Base-by-base conservation (phyloP, 257 asterid genomes). In the Ajuga chamaepitys region DNA sequence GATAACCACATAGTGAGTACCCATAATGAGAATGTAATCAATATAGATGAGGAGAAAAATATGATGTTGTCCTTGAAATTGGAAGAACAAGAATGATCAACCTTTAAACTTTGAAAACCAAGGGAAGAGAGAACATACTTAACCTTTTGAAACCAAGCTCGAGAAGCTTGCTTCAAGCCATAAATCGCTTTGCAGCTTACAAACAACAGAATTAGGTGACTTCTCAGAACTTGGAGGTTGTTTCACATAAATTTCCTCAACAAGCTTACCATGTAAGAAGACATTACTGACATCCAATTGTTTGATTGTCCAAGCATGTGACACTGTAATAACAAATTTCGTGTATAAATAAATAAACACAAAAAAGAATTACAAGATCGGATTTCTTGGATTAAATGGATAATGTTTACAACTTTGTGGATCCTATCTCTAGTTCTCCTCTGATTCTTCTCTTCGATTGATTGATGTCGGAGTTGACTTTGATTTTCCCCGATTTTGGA, bases 1-100 rank as follows among this genome's bases (percentile, higher is more conserved):
- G 4, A 11, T 9, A 0, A n/a, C 30, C 0, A 14, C n/a, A n/a
- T n/a, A n/a, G n/a, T n/a, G n/a, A n/a, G n/a, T n/a, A n/a, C n/a
- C n/a, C n/a, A n/a, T 51, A 13, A 51, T 22, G 2, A 21, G 57
- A 7, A 51, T 51, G 9, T 22, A n/a, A 11, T 51, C 35, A 22
- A 51, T 32, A 3, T 51, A 21, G 0, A 21, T 9, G 0, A 51
- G 2, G 0, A 51, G n/a, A 21, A 11, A 51, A 8, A 22, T 22
- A 0, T 5, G 10, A 0, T 11, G 3, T 0, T 4, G 0, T 7
- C 28, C 32, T 2, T 1, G 1, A 0, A 4, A 7, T n/a, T 11
- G 14, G 14, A 14, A 45, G 7, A 45, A 45, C 1, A 3, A 12
- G 52, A 22, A 9, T 1, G 1, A 0, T 9, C 34, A 0, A 14